Evolutionary conservation across 352 stramenopile species (phyloP).

Genomic region (Phytopythium kandeliae): DNA sequence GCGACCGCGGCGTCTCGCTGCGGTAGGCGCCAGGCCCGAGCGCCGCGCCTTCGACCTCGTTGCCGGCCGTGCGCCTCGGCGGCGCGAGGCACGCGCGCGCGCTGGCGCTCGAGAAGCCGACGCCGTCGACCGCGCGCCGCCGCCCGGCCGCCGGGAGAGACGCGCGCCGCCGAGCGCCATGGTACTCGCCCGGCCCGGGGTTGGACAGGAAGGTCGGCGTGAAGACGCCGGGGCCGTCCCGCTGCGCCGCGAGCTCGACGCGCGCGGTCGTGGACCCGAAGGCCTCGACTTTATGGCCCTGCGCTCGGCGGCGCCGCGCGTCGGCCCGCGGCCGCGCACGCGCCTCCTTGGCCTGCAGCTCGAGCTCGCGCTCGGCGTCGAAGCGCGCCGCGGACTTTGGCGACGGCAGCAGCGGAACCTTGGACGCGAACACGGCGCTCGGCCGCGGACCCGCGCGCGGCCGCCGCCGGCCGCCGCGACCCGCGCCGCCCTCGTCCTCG

Average conservation of each 20-base stretch:
- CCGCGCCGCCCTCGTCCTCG: not conserved
- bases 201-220: slow-evolving; percentile 47
- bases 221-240: slow-evolving; percentile 36
- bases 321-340: slow-evolving; percentile 20
- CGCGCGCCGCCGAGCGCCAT: not conserved
- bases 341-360: slow-evolving; percentile 48
- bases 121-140: slow-evolving; percentile 19
- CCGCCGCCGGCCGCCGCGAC: not conserved
- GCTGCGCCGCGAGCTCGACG: slow-evolving; percentile 44
- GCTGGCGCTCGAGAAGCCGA: slow-evolving; percentile 63
- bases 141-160: not conserved
- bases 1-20: slow-evolving; percentile 53
- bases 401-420: slow-evolving; percentile 53
- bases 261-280: slow-evolving; percentile 67
- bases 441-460: slow-evolving; percentile 11
- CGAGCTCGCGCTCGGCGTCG: slow-evolving; percentile 58
- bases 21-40: slow-evolving; percentile 53
- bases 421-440: slow-evolving; percentile 72
- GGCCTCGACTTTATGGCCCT: slow-evolving; percentile 36
- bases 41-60: slow-evolving; percentile 5
- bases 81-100: slow-evolving; percentile 54
- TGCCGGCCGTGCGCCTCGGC: slow-evolving; percentile 21
- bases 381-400: slow-evolving; percentile 38
- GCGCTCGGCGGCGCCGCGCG: slow-evolving; percentile 11
- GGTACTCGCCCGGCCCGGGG: slow-evolving; percentile 58